Base-by-base conservation (phyloP, 208 protist species). In the Kentomonas sorsogonicus region DNA sequence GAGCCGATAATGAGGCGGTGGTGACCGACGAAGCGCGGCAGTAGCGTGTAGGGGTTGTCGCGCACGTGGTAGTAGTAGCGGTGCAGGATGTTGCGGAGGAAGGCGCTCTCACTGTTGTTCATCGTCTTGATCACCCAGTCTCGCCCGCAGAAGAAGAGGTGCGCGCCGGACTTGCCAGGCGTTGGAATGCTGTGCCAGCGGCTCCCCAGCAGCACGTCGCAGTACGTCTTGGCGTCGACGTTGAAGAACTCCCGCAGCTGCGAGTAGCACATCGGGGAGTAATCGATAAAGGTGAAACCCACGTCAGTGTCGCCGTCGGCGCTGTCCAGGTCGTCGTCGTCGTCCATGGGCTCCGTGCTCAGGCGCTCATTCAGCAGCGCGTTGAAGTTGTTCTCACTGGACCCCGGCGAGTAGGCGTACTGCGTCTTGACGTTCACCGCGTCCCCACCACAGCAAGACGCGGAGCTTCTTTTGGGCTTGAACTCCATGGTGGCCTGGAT, bases 81-180 rank as follows among this genome's bases (percentile, higher is more conserved):
- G 53, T 94, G 89, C 23, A 96, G 69, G 20, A 95, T 93, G 20
- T 75, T 63, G 13, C 88, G 81, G n/a, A 97, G 57, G 63, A 97
- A 94, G 23, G 75, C 60, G 53, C 77, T 91, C 72, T 97, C 93
- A 53, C 79, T 57, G 16, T 76, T 66, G 11, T 74, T 96, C 88
- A 96, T 95, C 15, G 89, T 97, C 72, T 97, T 97, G 56, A 97
- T 89, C 29, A 97, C 83, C 80, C 85, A 97, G 68, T 93, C 74
- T 9, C 83, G 78, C 10, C 85, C 88, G 43, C 89, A 95, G 69
- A 96, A 97, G 63, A 94, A 97, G 9, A 97, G 74, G 38, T 89
- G 83, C 6, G 91, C 82, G 13, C 75, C 75, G 1, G 86, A 94
- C 72, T 96, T 96, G 47, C 89, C 91, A 0, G 91, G 86, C 0